Conservation (phyloP, 805 yeast genomes). For the Cyberlindnera euphorbiae region DNA sequence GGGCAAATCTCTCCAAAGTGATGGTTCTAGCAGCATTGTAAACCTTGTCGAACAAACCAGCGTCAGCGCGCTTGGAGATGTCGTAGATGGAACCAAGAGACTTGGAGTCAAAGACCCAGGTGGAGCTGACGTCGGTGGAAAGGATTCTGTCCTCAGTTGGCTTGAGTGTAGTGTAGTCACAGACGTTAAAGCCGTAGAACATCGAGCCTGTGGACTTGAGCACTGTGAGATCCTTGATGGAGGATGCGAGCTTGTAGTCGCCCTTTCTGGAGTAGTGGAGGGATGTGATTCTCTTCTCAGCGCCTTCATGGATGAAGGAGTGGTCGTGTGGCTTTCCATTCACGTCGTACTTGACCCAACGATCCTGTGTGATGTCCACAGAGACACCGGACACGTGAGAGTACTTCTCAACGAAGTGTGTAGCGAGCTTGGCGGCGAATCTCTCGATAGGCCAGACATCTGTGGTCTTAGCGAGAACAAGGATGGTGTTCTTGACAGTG, state of each 20-base stretch:
- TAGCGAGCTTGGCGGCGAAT: slow-evolving; percentile 79
- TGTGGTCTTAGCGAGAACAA: slow-evolving; percentile 74
- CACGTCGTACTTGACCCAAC: slow-evolving; percentile 76
- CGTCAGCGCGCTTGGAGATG: slow-evolving; percentile 47
- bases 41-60: slow-evolving; percentile 60
- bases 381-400: slow-evolving; percentile 70
- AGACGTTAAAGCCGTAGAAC: slow-evolving; percentile 81
- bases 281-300: slow-evolving; percentile 64
- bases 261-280: slow-evolving; percentile 48
- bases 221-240: slow-evolving; percentile 74
- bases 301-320: slow-evolving; percentile 81
- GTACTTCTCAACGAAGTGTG: slow-evolving; percentile 77
- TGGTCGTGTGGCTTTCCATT: slow-evolving; percentile 76
- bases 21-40: slow-evolving; percentile 58
- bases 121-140: slow-evolving; percentile 78
- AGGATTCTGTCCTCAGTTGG: slow-evolving; percentile 83
- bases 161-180: slow-evolving; percentile 83
- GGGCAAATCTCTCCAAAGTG: slow-evolving; percentile 75
- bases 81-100: slow-evolving; percentile 45
- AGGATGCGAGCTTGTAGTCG: slow-evolving; percentile 56
- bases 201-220: slow-evolving; percentile 89
- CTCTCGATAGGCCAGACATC: slow-evolving; percentile 90
- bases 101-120: slow-evolving; percentile 60
- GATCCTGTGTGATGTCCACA: slow-evolving; percentile 61
- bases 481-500: slow-evolving; percentile 84